Conservation (phyloP, 225 moss, liverwort and hornwort species). For the Sphagnum contortum region DNA sequence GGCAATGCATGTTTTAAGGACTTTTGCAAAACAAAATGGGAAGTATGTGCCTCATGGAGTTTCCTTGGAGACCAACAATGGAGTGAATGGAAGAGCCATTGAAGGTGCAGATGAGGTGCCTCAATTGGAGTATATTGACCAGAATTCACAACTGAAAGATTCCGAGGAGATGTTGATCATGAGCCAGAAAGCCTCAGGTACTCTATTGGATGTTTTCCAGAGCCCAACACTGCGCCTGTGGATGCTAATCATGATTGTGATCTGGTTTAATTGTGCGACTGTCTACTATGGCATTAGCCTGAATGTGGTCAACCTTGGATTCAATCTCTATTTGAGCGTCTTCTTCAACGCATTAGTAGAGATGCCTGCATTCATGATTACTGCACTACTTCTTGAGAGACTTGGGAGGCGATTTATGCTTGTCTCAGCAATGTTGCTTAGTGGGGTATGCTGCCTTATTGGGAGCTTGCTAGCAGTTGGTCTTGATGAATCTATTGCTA, state of each 20-base stretch:
- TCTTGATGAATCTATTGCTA: background rate
- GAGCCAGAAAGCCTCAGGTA: constrained; percentile 19
- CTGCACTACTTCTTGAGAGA: constrained; percentile 38
- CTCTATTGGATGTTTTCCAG: constrained; percentile 41
- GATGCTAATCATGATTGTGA: constrained; percentile 63
- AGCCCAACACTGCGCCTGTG: constrained; percentile 34
- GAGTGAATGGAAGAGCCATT: background rate
- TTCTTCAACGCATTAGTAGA: constrained; percentile 67
- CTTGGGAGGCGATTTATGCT: constrained; percentile 56
- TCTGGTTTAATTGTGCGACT: constrained; percentile 50
- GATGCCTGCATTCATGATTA: constrained; percentile 64
- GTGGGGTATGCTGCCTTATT: constrained; percentile 55
- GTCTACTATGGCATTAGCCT: constrained; percentile 76
- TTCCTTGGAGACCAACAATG: constrained; percentile 20
- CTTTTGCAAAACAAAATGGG: constrained; percentile 54
- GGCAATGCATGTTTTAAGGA: constrained; percentile 51
- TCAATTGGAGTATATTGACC: background rate
- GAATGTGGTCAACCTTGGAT: constrained; percentile 64
- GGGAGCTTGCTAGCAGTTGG: constrained; percentile 46
- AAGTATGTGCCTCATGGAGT: constrained; percentile 32
- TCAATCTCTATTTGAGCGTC: constrained; percentile 66
- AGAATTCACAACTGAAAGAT: too few species aligned
- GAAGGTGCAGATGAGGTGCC: background rate
- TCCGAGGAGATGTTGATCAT: too few species aligned
- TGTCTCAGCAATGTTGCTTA: constrained; percentile 38